Base-by-base conservation (phyloP, 2,329 filamentous ascomycete genomes). In the Monilinia polystroma region DNA sequence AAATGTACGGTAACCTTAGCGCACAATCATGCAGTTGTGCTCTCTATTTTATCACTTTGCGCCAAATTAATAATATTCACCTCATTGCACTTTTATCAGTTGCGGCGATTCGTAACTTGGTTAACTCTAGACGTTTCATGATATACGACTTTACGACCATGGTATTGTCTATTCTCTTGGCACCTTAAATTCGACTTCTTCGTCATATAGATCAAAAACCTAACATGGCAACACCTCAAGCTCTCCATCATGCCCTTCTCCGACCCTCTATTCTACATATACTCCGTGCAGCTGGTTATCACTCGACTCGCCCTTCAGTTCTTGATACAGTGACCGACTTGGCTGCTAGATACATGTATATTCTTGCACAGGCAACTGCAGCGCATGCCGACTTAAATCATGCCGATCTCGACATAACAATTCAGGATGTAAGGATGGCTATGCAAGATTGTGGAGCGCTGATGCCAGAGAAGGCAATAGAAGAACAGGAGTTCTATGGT, bases 241-340 rank as follows among this genome's bases (percentile, higher is more conserved):
- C 81, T 69, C 81, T 90, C 59, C 85, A 90, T 80, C 89, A 92
- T 78, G 89, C 91, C 68, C 88, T 97, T 70, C 84, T 98, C 67
- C 92, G 93, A 53, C 94, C 94, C 2, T 89, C 89, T 58, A 87
- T 97, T 68, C 87, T 98, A 67, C 93, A 97, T 79, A 94, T 96
- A 74, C 87, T 98, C 63, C 92, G 94, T 75, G 92, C 93, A 41
- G 90, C 92, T 32, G 94, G 94, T 76, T 98, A 96, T 80, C 91
- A 96, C 77, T 84, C 89, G 53, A 91, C 92, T 62, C 88, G 88
- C 65, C 89, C 92, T 2, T 89, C 90, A 4, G 93, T 96, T 8
- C 83, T 97, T 67, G 93, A 98, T 79, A 89, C 91, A 12, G 78
- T 97, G n/a, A 91, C 92, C 18, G 93, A 97, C 78, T 84, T 98